Evolutionary conservation across 257 asterid genomes (phyloP).

Genomic region (Capsicum chinense): DNA sequence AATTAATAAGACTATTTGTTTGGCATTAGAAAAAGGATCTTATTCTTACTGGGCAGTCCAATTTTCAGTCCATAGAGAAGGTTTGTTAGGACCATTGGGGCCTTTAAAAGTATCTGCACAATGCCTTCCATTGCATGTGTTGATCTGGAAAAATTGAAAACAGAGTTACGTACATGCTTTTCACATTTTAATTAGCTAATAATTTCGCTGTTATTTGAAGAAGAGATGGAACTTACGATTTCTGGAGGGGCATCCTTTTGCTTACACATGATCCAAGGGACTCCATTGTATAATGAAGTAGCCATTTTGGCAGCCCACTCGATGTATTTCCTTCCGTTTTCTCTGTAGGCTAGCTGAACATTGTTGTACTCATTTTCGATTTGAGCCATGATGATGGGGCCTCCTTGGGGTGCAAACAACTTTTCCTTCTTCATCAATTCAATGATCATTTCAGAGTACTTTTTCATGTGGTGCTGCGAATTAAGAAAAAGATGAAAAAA

Average conservation of each 20-base stretch:
- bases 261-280: slow-evolving; percentile 91
- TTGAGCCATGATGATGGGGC: slow-evolving; percentile 87
- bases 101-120: slow-evolving; percentile 90
- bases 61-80: slow-evolving; percentile 91
- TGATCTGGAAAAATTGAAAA: slow-evolving; percentile 51
- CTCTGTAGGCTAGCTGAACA: slow-evolving; percentile 66
- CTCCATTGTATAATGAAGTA: slow-evolving; percentile 45
- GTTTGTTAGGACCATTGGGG: slow-evolving; percentile 87
- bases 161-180: not conserved
- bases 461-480: slow-evolving; percentile 68
- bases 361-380: slow-evolving; percentile 79
- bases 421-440: slow-evolving; percentile 58
- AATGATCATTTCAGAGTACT: slow-evolving; percentile 56
- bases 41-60: slow-evolving; percentile 43
- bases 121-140: slow-evolving; percentile 93
- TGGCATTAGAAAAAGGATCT: slow-evolving; percentile 59
- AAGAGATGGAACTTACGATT: slow-evolving; percentile 44
- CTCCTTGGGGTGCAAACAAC: slow-evolving; percentile 88
- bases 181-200: not conserved
- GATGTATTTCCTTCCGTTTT: slow-evolving; percentile 52
- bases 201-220: not conserved
- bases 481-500: not conserved
- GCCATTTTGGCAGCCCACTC: slow-evolving; percentile 82
- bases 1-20: slow-evolving; percentile 44
- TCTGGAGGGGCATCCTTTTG: slow-evolving; percentile 66